phyloP scores from a whole-genome alignment of 2,329 filamentous ascomycete species.

The Parafenestella ontariensis region DNA sequence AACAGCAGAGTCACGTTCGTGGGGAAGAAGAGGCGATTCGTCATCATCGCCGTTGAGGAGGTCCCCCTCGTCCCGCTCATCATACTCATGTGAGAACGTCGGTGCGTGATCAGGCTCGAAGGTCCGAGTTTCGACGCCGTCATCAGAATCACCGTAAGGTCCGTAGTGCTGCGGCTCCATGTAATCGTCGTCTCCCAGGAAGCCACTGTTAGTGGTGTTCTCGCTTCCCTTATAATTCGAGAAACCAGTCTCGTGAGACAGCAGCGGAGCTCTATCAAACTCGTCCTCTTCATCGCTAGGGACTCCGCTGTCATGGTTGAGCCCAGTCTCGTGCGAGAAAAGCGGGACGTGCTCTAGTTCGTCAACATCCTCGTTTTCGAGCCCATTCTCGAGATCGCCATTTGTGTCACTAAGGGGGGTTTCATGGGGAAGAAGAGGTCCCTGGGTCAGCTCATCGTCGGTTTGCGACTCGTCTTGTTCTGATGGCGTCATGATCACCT shows the following conservation, averaged over 20 bases:
- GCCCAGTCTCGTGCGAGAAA: slow-evolving; percentile 29
- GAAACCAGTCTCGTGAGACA: slow-evolving; percentile 47
- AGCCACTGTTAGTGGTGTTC: slow-evolving; percentile 22
- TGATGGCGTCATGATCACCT: slow-evolving; percentile 25
- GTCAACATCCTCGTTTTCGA: slow-evolving; percentile 1
- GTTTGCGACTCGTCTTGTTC: slow-evolving; percentile 18
- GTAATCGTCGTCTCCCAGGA: slow-evolving; percentile 9
- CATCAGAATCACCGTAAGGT: slow-evolving; percentile 11
- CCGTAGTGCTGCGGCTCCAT: slow-evolving; percentile 18
- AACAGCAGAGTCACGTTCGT: slow-evolving; percentile 24
- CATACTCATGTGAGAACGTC: slow-evolving; percentile 12
- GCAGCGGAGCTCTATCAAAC: slow-evolving; percentile 39
- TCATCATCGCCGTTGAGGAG: slow-evolving; percentile 7
- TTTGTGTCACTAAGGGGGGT: slow-evolving; percentile 1
- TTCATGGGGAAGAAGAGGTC: slow-evolving; percentile 24
- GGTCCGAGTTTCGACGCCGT: not conserved
- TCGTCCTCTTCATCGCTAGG: slow-evolving; percentile 28
- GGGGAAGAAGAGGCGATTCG: slow-evolving; percentile 29
- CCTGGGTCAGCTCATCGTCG: slow-evolving; percentile 15
- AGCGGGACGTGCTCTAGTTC: slow-evolving; percentile 21
- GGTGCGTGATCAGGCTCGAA: slow-evolving; percentile 10
- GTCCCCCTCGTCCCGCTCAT: not conserved
- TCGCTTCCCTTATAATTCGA: slow-evolving; percentile 21
- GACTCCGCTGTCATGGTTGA: slow-evolving; percentile 7
- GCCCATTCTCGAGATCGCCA: slow-evolving; percentile 11